Evolutionary conservation across 768 basidiomycete genomes (phyloP).

Genomic region (Calocera cornea): DNA sequence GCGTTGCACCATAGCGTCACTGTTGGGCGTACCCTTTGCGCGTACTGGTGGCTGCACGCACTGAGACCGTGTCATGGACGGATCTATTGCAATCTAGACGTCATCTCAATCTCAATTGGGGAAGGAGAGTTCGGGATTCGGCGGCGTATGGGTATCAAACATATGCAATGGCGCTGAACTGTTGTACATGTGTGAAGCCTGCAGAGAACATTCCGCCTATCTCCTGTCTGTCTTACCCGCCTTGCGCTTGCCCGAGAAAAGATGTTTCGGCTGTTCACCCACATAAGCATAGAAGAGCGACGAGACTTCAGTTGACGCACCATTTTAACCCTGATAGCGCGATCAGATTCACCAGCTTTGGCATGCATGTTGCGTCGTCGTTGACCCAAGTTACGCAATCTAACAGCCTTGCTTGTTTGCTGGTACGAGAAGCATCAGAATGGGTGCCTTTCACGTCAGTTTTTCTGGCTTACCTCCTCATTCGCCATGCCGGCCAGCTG

Average conservation of each 20-base stretch:
- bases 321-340: conserved; percentile 70
- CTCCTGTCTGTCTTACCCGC: conserved; percentile 63
- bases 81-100: too few species aligned
- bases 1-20: too few species aligned
- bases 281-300: conserved; percentile 8
- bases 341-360: conserved; percentile 82
- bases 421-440: conserved; percentile 21
- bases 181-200: background rate
- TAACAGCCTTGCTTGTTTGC: conserved; percentile 69
- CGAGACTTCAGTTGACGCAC: conserved; percentile 30
- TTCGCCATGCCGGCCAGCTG: conserved; percentile 69
- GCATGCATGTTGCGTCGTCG: conserved; percentile 76
- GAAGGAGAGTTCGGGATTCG: too few species aligned
- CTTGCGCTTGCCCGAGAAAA: conserved; percentile 76
- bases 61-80: too few species aligned
- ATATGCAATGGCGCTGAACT: background rate
- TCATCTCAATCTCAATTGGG: too few species aligned
- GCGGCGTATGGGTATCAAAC: too few species aligned
- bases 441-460: background rate
- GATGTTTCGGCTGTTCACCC: conserved; percentile 60
- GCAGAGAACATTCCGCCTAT: conserved; percentile 6
- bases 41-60: too few species aligned
- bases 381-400: conserved; percentile 76
- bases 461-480: conserved; percentile 19
- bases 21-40: too few species aligned